Base-by-base conservation (phyloP, 768 basidiomycete genomes). In the Collybiopsis luxurians region DNA sequence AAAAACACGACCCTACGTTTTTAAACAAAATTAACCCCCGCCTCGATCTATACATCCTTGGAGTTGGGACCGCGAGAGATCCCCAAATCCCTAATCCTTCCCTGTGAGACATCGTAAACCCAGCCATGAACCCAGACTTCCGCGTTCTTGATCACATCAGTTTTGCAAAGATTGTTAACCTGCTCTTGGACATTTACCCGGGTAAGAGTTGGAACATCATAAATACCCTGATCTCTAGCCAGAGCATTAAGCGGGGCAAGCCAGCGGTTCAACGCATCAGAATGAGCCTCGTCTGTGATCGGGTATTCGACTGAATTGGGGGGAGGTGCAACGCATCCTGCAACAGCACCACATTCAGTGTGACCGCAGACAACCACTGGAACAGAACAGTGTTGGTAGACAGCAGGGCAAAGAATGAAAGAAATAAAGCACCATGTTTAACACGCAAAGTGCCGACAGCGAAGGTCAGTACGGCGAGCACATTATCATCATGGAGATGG, bases 321-420 rank as follows among this genome's bases (percentile, higher is more conserved):
- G 15, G 3, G 12, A 24, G 23, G 21, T 56, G 73, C 69, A 0
- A 66, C 61, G 40, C 82, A 71, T 47, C 83, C 83, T 4, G 87
- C 84, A 2, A 82, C 88, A 49, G 93, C 93, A 55, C 91, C 93
- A 67, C 93, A 96, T 53, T 83, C 75, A 10, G 86, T 85, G 67
- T 96, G 93, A 17, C 93, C 93, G 23, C 87, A 89, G 63, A 95
- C 73, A 60, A 92, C 74, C 57, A 95, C 90, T 92, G 63, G 52
- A 43, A 60, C 42, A 46, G 39, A 57, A 30, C 46, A 45, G n/a
- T 23, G n/a, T 63, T 59, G 68, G 69, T 74, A 72, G 67, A 73
- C 65, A 72, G 64, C 28, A 59, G 57, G 19, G 59, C 57, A 58
- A 58, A 59, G 2, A 31, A 59, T 21, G 50, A 15, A 11, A 47